These are phyloP conservation scores for Verticillium isaacii DNA, from an alignment of 2,329 filamentous ascomycete species.

Conservation along the genomic window DNA sequence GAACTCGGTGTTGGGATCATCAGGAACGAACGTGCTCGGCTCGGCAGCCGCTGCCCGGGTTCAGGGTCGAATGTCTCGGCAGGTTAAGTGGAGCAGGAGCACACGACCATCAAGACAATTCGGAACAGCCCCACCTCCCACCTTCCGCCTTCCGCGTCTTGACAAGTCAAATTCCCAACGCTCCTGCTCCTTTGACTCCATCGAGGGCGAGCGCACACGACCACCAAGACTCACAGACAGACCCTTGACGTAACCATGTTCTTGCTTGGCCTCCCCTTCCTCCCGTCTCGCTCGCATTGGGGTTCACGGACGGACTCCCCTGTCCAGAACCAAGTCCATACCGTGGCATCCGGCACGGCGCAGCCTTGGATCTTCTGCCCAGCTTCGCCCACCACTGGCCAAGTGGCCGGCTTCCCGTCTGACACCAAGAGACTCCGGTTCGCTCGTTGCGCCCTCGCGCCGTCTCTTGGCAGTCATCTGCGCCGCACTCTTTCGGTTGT, in stretches of 20 bases:
- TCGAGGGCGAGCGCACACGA: neutral
- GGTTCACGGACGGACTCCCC: neutral
- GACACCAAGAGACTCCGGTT: neutral
- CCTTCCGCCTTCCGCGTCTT: neutral
- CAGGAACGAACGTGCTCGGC: neutral
- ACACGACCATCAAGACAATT: neutral
- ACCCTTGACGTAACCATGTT: neutral
- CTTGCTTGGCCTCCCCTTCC: neutral
- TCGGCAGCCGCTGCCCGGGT: neutral
- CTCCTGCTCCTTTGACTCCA: neutral
- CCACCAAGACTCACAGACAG: neutral
- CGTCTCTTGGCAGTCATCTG: neutral
- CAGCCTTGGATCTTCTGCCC: neutral
- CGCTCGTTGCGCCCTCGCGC: neutral
- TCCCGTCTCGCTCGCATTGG: neutral
- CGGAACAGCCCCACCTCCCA: neutral
- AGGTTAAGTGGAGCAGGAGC: neutral
- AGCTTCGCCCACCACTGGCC: neutral
- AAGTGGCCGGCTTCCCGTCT: neutral
- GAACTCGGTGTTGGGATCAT: neutral
- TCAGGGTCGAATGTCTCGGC: neutral
- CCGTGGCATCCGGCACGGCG: neutral
- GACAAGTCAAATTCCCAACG: neutral
- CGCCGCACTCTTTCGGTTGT: neutral
- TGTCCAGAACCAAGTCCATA: neutral